phyloP scores from a whole-genome alignment of 2,329 filamentous ascomycete species.

The Sporothrix brasiliensis region DNA sequence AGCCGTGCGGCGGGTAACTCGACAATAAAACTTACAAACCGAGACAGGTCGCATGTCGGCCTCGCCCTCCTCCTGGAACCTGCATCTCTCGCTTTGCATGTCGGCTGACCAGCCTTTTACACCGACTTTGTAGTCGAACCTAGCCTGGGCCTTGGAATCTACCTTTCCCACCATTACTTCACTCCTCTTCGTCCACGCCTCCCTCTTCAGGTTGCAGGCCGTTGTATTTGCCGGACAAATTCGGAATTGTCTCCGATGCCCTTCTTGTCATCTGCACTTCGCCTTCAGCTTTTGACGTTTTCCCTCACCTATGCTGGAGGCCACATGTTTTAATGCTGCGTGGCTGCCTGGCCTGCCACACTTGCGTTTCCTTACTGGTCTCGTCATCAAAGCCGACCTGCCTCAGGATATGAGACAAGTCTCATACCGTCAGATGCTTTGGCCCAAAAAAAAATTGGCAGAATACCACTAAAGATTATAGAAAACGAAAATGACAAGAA shows the following conservation, averaged over 20 bases:
- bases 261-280: neutral
- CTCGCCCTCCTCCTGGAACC: neutral
- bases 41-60: neutral
- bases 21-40: neutral
- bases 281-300: no score
- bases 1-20: neutral
- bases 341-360: slow-evolving; percentile 25
- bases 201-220: neutral
- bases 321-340: slow-evolving; percentile 18
- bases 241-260: slow-evolving; percentile 4
- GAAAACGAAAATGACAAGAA: neutral
- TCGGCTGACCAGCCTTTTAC: slow-evolving; percentile 23
- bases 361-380: neutral
- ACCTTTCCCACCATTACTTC: neutral
- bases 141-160: neutral
- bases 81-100: neutral
- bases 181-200: neutral
- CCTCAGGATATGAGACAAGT: slow-evolving; percentile 10
- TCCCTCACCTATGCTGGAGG: neutral
- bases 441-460: neutral
- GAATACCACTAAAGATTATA: neutral
- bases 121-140: slow-evolving; percentile 14
- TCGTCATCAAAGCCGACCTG: neutral
- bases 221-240: slow-evolving; percentile 1
- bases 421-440: neutral